phyloP scores from a whole-genome alignment of 1,139 yeast species.

The Kodamaea alishanica region DNA sequence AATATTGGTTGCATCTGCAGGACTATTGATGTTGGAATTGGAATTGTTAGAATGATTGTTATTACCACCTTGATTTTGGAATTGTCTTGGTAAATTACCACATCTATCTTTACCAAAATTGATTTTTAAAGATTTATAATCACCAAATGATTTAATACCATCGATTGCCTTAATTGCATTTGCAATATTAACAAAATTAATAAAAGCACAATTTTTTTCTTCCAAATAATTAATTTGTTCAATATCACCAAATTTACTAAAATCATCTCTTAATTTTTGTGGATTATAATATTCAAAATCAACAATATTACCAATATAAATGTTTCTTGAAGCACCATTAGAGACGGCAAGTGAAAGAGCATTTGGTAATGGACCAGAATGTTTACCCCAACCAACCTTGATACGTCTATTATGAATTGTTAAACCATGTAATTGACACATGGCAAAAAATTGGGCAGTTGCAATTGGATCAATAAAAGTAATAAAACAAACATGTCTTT shows the following conservation, averaged over 20 bases:
- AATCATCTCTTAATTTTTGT: conserved; percentile 58
- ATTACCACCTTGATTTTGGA: conserved; percentile 26
- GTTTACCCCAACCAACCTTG: conserved; percentile 96
- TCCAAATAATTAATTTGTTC: conserved; percentile 77
- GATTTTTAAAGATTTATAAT: conserved; percentile 44
- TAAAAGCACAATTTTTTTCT: conserved; percentile 78
- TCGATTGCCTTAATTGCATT: conserved; percentile 81
- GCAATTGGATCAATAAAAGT: conserved; percentile 90
- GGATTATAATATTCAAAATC: conserved; percentile 51
- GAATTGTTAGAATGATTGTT: too few species aligned
- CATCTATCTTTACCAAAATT: conserved; percentile 91
- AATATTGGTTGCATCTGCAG: too few species aligned
- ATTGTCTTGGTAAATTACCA: conserved; percentile 71
- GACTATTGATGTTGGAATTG: too few species aligned
- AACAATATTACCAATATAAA: conserved; percentile 70
- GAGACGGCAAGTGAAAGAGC: conserved; percentile 81
- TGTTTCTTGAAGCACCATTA: conserved; percentile 90
- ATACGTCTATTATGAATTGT: conserved; percentile 76
- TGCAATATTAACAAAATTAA: conserved; percentile 76
- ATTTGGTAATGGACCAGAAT: conserved; percentile 84
- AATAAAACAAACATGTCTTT: conserved; percentile 85
- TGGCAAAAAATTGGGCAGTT: conserved; percentile 90
- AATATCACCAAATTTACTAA: conserved; percentile 72
- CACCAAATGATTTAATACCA: conserved; percentile 45
- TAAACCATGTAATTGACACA: conserved; percentile 79